phyloP scores from a whole-genome alignment of 1,139 yeast genomes.

The Geotrichum klebahnii region DNA sequence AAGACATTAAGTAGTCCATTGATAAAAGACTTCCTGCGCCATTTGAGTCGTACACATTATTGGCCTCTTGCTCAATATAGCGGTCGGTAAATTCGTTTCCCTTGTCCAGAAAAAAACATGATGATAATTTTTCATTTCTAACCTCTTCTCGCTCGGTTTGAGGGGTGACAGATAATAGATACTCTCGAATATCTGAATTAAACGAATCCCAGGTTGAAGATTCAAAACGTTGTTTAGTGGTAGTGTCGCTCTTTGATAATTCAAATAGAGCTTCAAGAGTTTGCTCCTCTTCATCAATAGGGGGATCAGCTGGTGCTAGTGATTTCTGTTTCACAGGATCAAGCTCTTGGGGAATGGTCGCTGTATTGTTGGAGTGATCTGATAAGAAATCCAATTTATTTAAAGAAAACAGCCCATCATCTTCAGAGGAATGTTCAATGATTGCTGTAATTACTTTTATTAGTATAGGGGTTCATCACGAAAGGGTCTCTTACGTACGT shows the following conservation, averaged over 20 bases:
- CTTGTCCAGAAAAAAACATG: conserved; percentile 13
- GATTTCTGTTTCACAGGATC: not conserved
- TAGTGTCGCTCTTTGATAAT: not conserved
- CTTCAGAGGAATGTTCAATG: not conserved
- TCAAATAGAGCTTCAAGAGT: not conserved
- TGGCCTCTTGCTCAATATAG: conserved; percentile 9
- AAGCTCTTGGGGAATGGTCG: no score
- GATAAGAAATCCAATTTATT: no score
- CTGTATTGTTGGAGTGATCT: no score
- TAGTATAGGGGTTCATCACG: not conserved
- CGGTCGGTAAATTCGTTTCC: conserved; percentile 17
- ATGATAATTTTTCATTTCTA: conserved; percentile 5
- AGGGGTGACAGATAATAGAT: conserved; percentile 6
- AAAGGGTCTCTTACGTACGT: not conserved
- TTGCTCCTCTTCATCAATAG: not conserved
- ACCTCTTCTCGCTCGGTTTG: conserved; percentile 7
- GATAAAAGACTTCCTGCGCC: conserved; percentile 10
- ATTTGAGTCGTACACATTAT: conserved; percentile 9
- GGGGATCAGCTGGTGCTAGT: not conserved
- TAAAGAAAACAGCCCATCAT: conserved; percentile 1
- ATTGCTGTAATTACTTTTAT: not conserved
- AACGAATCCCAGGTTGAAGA: conserved; percentile 14
- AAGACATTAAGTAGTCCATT: conserved; percentile 12
- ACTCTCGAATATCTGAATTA: conserved; percentile 5
- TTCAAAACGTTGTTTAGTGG: not conserved